phyloP scores from a whole-genome alignment of 1,139 yeast genomes.

The Yamadazyma membranifaciens region DNA sequence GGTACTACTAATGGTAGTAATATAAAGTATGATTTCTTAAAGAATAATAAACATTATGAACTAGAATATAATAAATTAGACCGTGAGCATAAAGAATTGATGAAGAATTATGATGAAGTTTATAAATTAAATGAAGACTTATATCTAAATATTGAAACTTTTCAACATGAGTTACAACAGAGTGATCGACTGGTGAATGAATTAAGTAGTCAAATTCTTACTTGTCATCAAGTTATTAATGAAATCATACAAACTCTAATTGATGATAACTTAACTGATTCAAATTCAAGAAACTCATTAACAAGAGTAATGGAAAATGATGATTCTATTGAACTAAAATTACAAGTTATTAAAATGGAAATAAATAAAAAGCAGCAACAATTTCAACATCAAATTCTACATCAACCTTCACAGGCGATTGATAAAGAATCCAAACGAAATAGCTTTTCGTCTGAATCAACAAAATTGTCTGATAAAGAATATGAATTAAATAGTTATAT shows the following conservation, averaged over 20 bases:
- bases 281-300: slow-evolving; percentile 19
- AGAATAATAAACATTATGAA: too few species aligned
- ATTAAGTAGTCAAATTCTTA: slow-evolving; percentile 16
- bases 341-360: slow-evolving; percentile 25
- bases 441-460: slow-evolving; percentile 15
- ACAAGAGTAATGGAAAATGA: slow-evolving; percentile 16
- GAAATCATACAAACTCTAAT: slow-evolving; percentile 19
- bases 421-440: slow-evolving; percentile 2
- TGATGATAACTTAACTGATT: neutral
- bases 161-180: slow-evolving; percentile 28
- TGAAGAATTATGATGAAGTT: slow-evolving; percentile 35
- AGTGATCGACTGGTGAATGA: slow-evolving; percentile 23
- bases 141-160: slow-evolving; percentile 34
- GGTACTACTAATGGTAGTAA: neutral
- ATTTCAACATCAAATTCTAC: too few species aligned
- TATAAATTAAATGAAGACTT: slow-evolving; percentile 39
- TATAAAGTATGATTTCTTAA: neutral
- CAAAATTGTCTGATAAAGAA: slow-evolving; percentile 13
- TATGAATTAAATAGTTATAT: slow-evolving; percentile 18
- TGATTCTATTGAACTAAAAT: slow-evolving; percentile 23
- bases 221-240: slow-evolving; percentile 20
- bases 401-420: too few species aligned
- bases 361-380: slow-evolving; percentile 14
- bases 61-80: slow-evolving; percentile 2
- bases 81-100: slow-evolving; percentile 16